A percentile compares a stretch with the other conserved stretches of the same genome.
phyloP scores from a whole-genome alignment of 2,329 filamentous ascomycete species.

The Sordariomycetes sp. region DNA sequence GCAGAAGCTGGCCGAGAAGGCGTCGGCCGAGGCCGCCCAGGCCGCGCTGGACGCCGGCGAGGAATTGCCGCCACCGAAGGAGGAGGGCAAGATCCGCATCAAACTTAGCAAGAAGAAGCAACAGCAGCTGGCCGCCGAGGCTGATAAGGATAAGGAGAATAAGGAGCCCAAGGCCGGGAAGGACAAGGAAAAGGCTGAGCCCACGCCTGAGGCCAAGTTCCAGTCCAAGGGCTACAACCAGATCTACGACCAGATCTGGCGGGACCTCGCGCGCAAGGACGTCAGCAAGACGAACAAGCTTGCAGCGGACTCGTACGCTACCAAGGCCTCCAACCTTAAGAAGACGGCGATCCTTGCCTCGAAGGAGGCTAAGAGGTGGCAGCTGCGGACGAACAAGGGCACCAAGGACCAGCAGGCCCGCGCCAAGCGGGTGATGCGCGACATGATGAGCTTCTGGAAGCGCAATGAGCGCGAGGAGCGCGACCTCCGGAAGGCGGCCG shows the following conservation, averaged over 20 bases:
- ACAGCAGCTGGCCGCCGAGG: slow-evolving; percentile 22
- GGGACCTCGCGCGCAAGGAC: slow-evolving; percentile 86
- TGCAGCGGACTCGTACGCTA: slow-evolving; percentile 72
- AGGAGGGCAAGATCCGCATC: slow-evolving; percentile 48
- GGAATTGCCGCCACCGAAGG: slow-evolving; percentile 48
- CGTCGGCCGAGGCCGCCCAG: slow-evolving; percentile 76
- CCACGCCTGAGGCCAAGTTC: slow-evolving; percentile 50
- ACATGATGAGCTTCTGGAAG: slow-evolving; percentile 99
- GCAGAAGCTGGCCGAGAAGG: slow-evolving; percentile 70
- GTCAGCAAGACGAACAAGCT: slow-evolving; percentile 86
- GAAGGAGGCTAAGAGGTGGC: slow-evolving; percentile 95
- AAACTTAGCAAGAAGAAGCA: slow-evolving; percentile 39
- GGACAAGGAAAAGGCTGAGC: slow-evolving; percentile 29
- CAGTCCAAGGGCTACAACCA: slow-evolving; percentile 90
- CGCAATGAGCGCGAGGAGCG: slow-evolving; percentile 95
- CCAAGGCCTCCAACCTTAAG: slow-evolving; percentile 87
- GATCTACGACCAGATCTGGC: slow-evolving; percentile 95
- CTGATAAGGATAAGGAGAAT: slow-evolving; percentile 20
- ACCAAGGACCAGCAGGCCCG: slow-evolving; percentile 95
- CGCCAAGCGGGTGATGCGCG: slow-evolving; percentile 95
- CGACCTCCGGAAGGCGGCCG: slow-evolving; percentile 83
- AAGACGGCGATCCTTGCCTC: slow-evolving; percentile 95
- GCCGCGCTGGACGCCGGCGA: slow-evolving; percentile 69
- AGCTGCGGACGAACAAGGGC: slow-evolving; percentile 94
- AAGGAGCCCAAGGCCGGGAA: slow-evolving; percentile 27